Evolutionary conservation across 768 basidiomycete genomes (phyloP).

Genomic region (Serpula lacrymans): DNA sequence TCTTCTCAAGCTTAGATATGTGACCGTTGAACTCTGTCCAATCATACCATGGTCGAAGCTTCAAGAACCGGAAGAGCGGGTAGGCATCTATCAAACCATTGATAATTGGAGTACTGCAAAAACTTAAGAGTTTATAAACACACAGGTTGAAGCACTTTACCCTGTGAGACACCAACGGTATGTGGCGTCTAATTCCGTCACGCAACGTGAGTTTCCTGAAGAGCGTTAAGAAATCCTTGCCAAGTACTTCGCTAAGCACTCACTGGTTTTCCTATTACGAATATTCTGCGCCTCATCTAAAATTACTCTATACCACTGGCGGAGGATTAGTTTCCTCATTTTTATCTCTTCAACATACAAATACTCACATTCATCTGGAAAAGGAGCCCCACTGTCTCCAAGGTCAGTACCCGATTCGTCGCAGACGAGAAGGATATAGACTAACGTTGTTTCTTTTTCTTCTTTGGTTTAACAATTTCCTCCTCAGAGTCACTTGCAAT

Average conservation of each 20-base stretch:
- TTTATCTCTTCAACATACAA: neutral
- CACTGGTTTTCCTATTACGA: constrained; percentile 40
- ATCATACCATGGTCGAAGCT: constrained; percentile 36
- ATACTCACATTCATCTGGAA: constrained; percentile 45
- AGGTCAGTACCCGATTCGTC: constrained; percentile 37
- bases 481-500: constrained; percentile 21
- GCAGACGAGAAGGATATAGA: constrained; percentile 31
- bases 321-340: neutral
- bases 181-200: constrained; percentile 46
- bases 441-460: constrained; percentile 38
- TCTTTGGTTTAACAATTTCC: constrained; percentile 12
- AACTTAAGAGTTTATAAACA: constrained; percentile 1
- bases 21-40: constrained; percentile 38
- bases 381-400: constrained; percentile 41
- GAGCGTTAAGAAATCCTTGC: neutral
- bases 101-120: constrained; percentile 55
- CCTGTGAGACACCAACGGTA: constrained; percentile 71
- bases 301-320: constrained; percentile 49
- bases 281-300: constrained; percentile 58
- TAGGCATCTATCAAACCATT: constrained; percentile 59
- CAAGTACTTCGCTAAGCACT: constrained; percentile 11
- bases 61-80: constrained; percentile 37
- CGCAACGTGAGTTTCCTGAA: constrained; percentile 50
- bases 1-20: constrained; percentile 40
- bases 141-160: constrained; percentile 24